Evolutionary conservation across 257 asterid species (phyloP).

Genomic region (Eustoma russellianum): DNA sequence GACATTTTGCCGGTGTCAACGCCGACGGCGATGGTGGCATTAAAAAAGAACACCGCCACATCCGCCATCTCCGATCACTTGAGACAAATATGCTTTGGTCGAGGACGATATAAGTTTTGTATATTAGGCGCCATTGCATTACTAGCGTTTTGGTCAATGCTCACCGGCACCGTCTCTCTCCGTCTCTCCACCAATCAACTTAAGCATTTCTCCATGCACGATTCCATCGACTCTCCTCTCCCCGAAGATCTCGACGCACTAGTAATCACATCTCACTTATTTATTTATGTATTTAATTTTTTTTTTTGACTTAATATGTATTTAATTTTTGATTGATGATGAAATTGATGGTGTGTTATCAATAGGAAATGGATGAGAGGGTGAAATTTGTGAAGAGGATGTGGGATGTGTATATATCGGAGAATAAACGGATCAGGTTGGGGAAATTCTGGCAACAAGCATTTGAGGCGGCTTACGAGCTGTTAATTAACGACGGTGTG

Average conservation of each 20-base stretch:
- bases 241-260: slow-evolving; percentile 61
- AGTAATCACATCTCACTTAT: slow-evolving; percentile 20
- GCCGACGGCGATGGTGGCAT: slow-evolving; percentile 40
- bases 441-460: slow-evolving; percentile 83
- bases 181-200: slow-evolving; percentile 68
- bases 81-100: slow-evolving; percentile 13
- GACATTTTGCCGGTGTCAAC: slow-evolving; percentile 65
- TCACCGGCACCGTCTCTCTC: slow-evolving; percentile 75
- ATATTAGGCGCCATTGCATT: slow-evolving; percentile 56
- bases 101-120: slow-evolving; percentile 75
- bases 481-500: slow-evolving; percentile 59
- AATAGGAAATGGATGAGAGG: slow-evolving; percentile 94
- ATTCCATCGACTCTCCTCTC: slow-evolving; percentile 18
- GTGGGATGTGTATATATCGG: slow-evolving; percentile 83
- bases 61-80: slow-evolving; percentile 9
- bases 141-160: slow-evolving; percentile 87
- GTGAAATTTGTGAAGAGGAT: slow-evolving; percentile 82
- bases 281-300: background rate
- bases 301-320: no score
- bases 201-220: slow-evolving; percentile 29
- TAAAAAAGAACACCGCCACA: slow-evolving; percentile 6
- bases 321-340: background rate
- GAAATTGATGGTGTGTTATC: slow-evolving; percentile 6
- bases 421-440: slow-evolving; percentile 56
- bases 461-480: slow-evolving; percentile 84